A percentile compares a stretch with the other conserved stretches of the same genome.
phyloP scores from a whole-genome alignment of 371 early-diverging fungal species.

The Rhizomucor pusillus region DNA sequence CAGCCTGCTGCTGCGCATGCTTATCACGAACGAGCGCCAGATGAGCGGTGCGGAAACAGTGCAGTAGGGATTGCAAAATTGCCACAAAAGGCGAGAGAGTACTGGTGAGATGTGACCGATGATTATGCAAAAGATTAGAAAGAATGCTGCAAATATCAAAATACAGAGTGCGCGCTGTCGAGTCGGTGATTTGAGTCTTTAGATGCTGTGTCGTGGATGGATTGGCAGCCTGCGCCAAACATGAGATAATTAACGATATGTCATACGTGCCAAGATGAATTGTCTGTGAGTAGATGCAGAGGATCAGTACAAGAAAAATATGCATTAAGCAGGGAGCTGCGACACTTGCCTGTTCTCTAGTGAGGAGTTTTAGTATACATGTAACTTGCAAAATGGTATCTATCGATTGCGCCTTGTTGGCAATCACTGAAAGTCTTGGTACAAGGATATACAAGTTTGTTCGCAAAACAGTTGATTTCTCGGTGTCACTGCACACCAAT shows the following conservation, averaged over 20 bases:
- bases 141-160: conserved; percentile 43
- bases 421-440: not conserved
- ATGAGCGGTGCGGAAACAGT: conserved; percentile 60
- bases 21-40: conserved; percentile 39
- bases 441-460: not conserved
- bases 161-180: conserved; percentile 24
- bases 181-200: conserved; percentile 13
- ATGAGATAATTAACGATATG: conserved; percentile 28
- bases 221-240: conserved; percentile 29
- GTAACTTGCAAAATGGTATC: too few species aligned
- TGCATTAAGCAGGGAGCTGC: too few species aligned
- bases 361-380: too few species aligned
- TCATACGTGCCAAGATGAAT: too few species aligned
- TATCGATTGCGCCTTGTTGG: not conserved
- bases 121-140: conserved; percentile 38
- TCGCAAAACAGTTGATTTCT: too few species aligned
- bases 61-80: conserved; percentile 47
- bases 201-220: conserved; percentile 27
- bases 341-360: too few species aligned
- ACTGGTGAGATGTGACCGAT: conserved; percentile 46
- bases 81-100: conserved; percentile 48
- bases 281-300: too few species aligned
- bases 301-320: too few species aligned
- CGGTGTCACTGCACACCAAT: too few species aligned
- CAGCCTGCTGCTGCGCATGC: not conserved